A percentile compares a stretch with the other conserved stretches of the same genome.
phyloP scores from a whole-genome alignment of 768 basidiomycete species.

The Agrocybe praecox region DNA sequence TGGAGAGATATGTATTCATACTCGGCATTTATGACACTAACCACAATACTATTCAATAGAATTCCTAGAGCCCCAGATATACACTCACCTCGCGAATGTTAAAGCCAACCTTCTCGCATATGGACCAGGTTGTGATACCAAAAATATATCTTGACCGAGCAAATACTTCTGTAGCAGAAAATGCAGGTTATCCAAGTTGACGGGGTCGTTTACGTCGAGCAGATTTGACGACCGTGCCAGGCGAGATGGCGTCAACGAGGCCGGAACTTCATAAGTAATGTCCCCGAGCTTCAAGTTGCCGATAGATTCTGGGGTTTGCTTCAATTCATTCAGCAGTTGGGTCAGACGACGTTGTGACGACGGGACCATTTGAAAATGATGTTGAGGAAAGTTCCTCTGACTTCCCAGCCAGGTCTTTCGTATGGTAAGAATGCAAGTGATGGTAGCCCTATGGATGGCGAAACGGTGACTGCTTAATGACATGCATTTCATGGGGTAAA shows the following conservation, averaged over 20 bases:
- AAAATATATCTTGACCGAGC: slow-evolving; percentile 67
- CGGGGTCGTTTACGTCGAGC: slow-evolving; percentile 52
- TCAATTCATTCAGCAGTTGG: slow-evolving; percentile 46
- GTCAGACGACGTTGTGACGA: slow-evolving; percentile 44
- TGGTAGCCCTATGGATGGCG: slow-evolving; percentile 8
- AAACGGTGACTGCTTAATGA: neutral
- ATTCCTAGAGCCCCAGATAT: neutral
- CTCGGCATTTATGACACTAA: slow-evolving; percentile 62
- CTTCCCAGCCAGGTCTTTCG: neutral
- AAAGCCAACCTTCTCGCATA: slow-evolving; percentile 64
- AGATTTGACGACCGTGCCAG: slow-evolving; percentile 46
- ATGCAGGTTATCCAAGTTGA: slow-evolving; percentile 60
- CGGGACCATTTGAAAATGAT: slow-evolving; percentile 31
- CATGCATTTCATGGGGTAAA: slow-evolving; percentile 20
- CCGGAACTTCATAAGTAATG: slow-evolving; percentile 57
- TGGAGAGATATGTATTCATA: slow-evolving; percentile 72
- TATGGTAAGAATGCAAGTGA: slow-evolving; percentile 2
- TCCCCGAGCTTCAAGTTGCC: slow-evolving; percentile 61
- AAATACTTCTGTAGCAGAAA: slow-evolving; percentile 72
- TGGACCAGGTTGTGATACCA: slow-evolving; percentile 68
- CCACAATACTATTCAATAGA: neutral
- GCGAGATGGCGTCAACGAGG: slow-evolving; percentile 47
- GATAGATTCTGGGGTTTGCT: slow-evolving; percentile 40
- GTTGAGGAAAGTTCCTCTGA: neutral
- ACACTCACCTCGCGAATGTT: slow-evolving; percentile 59